phyloP scores from a whole-genome alignment of 2,329 filamentous ascomycete genomes.

The Nemania sp. region DNA sequence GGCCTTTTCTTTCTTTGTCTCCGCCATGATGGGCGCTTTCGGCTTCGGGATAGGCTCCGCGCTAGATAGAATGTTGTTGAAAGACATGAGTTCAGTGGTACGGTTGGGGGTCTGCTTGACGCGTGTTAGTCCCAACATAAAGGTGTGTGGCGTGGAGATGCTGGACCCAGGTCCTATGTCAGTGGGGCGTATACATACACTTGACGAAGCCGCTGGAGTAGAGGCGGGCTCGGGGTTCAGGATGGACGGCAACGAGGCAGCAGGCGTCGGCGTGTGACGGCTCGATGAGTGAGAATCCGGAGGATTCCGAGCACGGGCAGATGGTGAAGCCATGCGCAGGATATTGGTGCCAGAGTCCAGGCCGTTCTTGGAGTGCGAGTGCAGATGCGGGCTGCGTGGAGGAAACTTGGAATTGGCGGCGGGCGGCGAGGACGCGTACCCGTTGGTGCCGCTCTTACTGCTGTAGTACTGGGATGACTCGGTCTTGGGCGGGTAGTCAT shows the following conservation, averaged over 20 bases:
- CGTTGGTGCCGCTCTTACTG: slow-evolving; percentile 42
- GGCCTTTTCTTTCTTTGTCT: slow-evolving; percentile 43
- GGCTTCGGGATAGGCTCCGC: slow-evolving; percentile 66
- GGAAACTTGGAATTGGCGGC: slow-evolving; percentile 35
- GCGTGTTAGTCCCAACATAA: slow-evolving; percentile 17
- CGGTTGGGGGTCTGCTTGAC: slow-evolving; percentile 67
- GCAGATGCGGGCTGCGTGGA: slow-evolving; percentile 38
- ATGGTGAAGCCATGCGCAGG: slow-evolving; percentile 37
- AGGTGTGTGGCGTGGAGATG: not conserved
- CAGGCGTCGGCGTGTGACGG: slow-evolving; percentile 37
- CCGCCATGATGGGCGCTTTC: slow-evolving; percentile 43
- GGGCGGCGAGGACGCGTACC: slow-evolving; percentile 38
- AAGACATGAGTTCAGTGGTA: slow-evolving; percentile 87
- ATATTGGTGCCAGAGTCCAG: slow-evolving; percentile 36
- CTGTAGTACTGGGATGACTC: slow-evolving; percentile 30
- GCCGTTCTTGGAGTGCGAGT: slow-evolving; percentile 42
- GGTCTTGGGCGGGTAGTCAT: slow-evolving; percentile 39
- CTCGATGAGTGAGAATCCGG: slow-evolving; percentile 33
- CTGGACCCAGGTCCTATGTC: not conserved
- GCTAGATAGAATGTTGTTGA: slow-evolving; percentile 89
- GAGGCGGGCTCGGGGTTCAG: slow-evolving; percentile 40
- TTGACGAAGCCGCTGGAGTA: slow-evolving; percentile 31
- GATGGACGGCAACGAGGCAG: slow-evolving; percentile 39
- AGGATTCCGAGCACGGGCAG: slow-evolving; percentile 37
- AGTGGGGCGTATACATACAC: slow-evolving; percentile 32